Evolutionary conservation across 164 flowering plant genomes (phyloP).

Genomic region (Taxillus chinensis): DNA sequence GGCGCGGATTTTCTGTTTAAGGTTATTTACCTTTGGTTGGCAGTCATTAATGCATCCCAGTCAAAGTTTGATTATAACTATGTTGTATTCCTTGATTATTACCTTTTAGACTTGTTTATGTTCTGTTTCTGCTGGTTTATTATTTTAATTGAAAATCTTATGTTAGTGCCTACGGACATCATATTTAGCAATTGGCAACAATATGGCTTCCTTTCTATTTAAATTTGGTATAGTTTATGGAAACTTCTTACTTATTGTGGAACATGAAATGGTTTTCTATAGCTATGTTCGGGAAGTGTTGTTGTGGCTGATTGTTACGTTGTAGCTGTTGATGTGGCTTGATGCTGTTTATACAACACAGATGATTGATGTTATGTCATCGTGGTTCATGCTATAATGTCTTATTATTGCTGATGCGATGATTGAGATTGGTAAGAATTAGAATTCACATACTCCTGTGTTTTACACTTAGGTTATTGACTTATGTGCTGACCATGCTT

Average conservation of each 20-base stretch:
- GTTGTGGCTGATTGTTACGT: constrained; percentile 22
- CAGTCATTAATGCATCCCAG: not conserved
- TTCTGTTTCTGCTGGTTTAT: not conserved
- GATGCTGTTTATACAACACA: constrained; percentile 14
- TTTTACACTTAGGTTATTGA: constrained; percentile 18
- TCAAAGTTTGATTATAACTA: constrained; percentile 1
- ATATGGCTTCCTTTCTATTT: no score
- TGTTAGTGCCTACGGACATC: no score
- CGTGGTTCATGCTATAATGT: constrained; percentile 9
- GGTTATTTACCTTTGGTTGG: constrained; percentile 12
- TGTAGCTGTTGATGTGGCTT: constrained; percentile 21
- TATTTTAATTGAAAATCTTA: no score
- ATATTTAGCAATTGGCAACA: no score
- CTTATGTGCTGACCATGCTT: constrained; percentile 17
- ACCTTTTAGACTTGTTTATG: not conserved
- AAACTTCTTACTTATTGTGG: constrained; percentile 9
- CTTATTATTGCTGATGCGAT: constrained; percentile 11
- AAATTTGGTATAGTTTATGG: not conserved
- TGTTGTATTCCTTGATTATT: not conserved
- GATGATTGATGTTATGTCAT: constrained; percentile 13
- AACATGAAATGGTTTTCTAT: constrained; percentile 11
- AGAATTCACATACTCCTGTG: constrained; percentile 9
- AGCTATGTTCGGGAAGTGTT: constrained; percentile 18
- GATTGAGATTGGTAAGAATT: constrained; percentile 29
- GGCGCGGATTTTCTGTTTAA: constrained; percentile 7